Conservation (phyloP, 176 grass and related monocot genomes). For the Cocos nucifera region DNA sequence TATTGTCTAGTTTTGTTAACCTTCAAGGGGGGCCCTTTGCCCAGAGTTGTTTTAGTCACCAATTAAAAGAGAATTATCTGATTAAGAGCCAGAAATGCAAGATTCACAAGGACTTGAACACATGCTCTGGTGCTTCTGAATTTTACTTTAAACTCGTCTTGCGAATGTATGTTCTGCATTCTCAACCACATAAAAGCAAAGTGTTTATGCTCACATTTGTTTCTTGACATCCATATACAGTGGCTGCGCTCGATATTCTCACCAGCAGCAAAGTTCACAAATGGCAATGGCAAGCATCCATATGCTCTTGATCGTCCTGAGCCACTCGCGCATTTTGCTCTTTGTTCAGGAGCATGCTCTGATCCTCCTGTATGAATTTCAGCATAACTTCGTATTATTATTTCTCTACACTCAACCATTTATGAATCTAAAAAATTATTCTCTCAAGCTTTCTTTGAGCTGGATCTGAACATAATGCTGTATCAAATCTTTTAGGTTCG, state of each 20-base stretch:
- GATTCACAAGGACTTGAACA: no score
- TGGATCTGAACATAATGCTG: background rate
- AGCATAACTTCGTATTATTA: background rate
- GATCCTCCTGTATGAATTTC: constrained; percentile 66
- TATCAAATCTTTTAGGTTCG: constrained; percentile 35
- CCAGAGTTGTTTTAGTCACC: no score
- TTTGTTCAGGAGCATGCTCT: constrained; percentile 81
- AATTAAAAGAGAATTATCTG: no score
- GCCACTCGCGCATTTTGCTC: constrained; percentile 79
- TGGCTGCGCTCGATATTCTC: constrained; percentile 53
- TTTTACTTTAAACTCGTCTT: no score
- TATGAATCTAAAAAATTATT: background rate
- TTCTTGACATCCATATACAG: constrained; percentile 25
- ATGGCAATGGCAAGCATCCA: constrained; percentile 49
- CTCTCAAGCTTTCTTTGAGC: background rate
- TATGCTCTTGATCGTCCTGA: constrained; percentile 48
- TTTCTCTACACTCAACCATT: background rate
- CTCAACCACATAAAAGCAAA: no score
- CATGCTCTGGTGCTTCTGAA: no score
- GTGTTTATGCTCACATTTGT: no score
- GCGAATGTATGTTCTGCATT: no score
- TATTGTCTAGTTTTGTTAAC: no score
- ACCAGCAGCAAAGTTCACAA: constrained; percentile 30
- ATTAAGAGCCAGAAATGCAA: no score
- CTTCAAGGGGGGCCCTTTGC: no score